Evolutionary conservation across 805 yeast species (phyloP), one percentile per base, ranked within the genome.

Genomic region (Candida sphagnicola): DNA sequence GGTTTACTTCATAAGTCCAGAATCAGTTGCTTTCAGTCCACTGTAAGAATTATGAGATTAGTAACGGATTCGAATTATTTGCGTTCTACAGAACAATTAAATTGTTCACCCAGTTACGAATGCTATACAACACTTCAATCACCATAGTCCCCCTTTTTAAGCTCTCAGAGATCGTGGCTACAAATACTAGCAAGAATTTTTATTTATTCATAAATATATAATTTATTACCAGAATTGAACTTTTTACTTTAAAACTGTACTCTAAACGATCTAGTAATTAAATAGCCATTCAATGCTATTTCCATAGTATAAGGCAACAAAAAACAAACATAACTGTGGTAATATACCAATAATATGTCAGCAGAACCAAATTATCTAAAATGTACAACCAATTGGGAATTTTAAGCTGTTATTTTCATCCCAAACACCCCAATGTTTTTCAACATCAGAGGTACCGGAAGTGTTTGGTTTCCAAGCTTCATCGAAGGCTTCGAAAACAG

Each of bases 401-500:
- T 69, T 69, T 53, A 62, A 59, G 38, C 49, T 53, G 49, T 70
- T 56, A 48, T 70, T 62, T 42, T 74, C 50, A 50, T 78, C 81
- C 71, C 81, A 86, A 43, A 87, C 84, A 74, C 98, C 98, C 96
- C 96, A 91, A 75, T 88, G 80, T 63, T 84, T 80, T 75, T 91
- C 98, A 48, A 87, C 96, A 54, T 78, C 85, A 47, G 82, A 68
- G 44, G 89, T 80, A 53, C 90, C 95, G 41, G 93, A 82, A 42
- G 95, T 80, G 61, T 78, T 78, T 53, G 96, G 96, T 75, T 91
- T 91, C 96, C 97, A 91, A 45, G 84, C 75, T 75, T 91, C 98
- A 62, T 91, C 98, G 53, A 83, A 84, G 33, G 96, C 96, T 76
- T 91, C 98, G 59, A 91, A 91, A 28, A 80, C 91, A 57, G 87